Evolutionary conservation across 345 rosid species (phyloP).

Genomic region (Murraya koenigii): DNA sequence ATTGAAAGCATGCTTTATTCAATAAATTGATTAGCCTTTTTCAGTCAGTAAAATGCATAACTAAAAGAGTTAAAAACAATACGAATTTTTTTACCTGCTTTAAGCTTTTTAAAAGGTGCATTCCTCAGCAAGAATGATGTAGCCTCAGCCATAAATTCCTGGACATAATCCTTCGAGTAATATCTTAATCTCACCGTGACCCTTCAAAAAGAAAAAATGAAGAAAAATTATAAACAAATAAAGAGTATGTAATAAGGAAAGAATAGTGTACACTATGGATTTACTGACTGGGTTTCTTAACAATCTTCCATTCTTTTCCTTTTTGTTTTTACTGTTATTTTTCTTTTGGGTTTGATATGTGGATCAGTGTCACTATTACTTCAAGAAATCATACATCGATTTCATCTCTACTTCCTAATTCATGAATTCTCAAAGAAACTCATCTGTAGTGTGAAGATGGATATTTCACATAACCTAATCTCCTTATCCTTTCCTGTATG

Average conservation of each 20-base stretch:
- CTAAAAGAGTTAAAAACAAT: background rate
- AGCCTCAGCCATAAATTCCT: constrained; percentile 70
- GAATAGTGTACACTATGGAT: background rate
- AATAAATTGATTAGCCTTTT: background rate
- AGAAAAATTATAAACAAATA: constrained; percentile 18
- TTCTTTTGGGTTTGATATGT: background rate
- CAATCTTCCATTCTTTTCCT: background rate
- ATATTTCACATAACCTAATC: background rate
- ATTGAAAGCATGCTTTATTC: background rate
- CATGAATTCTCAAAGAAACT: background rate
- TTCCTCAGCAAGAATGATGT: constrained; percentile 86
- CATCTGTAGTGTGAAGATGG: background rate
- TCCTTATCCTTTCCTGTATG: background rate
- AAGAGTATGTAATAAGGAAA: background rate
- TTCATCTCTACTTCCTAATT: background rate
- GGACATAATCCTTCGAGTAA: constrained; percentile 60
- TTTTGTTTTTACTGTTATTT: no score
- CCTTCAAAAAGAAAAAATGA: constrained; percentile 39
- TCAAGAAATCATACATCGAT: background rate
- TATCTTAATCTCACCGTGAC: constrained; percentile 63
- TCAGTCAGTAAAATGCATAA: background rate
- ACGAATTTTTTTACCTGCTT: constrained; percentile 44
- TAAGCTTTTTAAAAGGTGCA: constrained; percentile 52
- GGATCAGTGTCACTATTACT: background rate
- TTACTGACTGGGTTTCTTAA: no score